phyloP scores from a whole-genome alignment of 2,329 filamentous ascomycete species.

The Chaetothyriales sp. region DNA sequence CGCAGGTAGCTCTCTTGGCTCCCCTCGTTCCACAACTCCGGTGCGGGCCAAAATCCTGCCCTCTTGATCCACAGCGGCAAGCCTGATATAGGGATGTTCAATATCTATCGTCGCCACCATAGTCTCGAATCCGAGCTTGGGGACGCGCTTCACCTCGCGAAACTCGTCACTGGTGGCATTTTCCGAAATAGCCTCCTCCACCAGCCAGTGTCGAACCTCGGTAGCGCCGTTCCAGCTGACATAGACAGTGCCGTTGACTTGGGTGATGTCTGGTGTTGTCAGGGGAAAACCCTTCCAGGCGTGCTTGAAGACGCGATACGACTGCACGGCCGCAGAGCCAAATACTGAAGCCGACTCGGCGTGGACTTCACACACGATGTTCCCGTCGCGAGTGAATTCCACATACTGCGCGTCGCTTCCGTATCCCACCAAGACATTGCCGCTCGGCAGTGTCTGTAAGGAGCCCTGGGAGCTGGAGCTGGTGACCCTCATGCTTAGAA shows the following conservation, averaged over 20 bases:
- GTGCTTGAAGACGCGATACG: conserved; percentile 40
- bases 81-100: too few species aligned
- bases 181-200: not conserved
- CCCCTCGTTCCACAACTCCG: too few species aligned
- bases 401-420: conserved; percentile 36
- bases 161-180: too few species aligned
- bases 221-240: conserved; percentile 36
- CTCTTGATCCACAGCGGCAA: too few species aligned
- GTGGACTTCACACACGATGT: conserved; percentile 40
- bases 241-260: conserved; percentile 11
- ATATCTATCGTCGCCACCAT: too few species aligned
- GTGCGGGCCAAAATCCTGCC: too few species aligned
- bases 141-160: too few species aligned
- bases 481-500: conserved; percentile 25
- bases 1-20: too few species aligned
- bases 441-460: conserved; percentile 26
- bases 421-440: conserved; percentile 36
- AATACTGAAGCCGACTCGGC: conserved; percentile 27
- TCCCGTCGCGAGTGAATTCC: conserved; percentile 29
- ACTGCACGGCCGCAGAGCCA: conserved; percentile 29
- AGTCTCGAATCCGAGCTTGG: too few species aligned
- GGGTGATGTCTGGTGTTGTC: not conserved
- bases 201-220: conserved; percentile 18
- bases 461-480: conserved; percentile 29
- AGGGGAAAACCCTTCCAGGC: conserved; percentile 39